These are phyloP conservation scores for Erysiphe neolycopersici DNA, from an alignment of 2,329 filamentous ascomycete species.

Conservation along the genomic window DNA sequence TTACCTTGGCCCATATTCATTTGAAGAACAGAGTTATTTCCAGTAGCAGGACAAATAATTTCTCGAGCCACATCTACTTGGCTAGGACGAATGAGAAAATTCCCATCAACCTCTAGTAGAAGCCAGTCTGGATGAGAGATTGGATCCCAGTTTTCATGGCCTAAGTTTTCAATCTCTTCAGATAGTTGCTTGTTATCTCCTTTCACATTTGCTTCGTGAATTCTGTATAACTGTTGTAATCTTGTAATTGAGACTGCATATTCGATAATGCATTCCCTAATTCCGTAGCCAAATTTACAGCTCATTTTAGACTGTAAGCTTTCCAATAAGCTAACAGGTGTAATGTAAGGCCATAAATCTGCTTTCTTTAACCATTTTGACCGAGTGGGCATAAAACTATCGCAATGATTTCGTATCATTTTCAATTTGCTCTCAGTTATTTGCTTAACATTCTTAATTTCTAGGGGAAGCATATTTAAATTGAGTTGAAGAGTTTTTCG, in stretches of 20 bases:
- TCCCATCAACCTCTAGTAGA: constrained; percentile 38
- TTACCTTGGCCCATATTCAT: constrained; percentile 38
- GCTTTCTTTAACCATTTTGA: constrained; percentile 16
- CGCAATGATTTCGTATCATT: constrained; percentile 6
- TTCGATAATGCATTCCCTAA: constrained; percentile 16
- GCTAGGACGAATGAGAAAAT: constrained; percentile 31
- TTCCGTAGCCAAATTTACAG: constrained; percentile 11
- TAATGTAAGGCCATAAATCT: constrained; percentile 18
- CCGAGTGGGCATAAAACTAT: constrained; percentile 8
- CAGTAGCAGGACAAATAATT: constrained; percentile 26
- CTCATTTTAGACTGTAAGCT: constrained; percentile 15
- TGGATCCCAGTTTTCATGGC: constrained; percentile 15
- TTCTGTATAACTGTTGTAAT: constrained; percentile 19
- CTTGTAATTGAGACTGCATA: constrained; percentile 17
- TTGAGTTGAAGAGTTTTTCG: not conserved
- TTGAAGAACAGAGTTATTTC: constrained; percentile 31
- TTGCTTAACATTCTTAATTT: constrained; percentile 7
- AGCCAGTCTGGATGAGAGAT: constrained; percentile 30
- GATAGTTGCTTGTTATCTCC: constrained; percentile 11
- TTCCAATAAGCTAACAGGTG: constrained; percentile 16
- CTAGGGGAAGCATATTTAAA: constrained; percentile 1
- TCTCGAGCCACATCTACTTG: constrained; percentile 35
- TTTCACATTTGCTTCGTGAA: constrained; percentile 15
- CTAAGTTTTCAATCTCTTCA: constrained; percentile 16
- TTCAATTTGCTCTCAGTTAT: constrained; percentile 5